Evolutionary conservation across 768 basidiomycete genomes (phyloP), one percentile per base, ranked within the genome.

Genomic region (Amanita fuliginea): DNA sequence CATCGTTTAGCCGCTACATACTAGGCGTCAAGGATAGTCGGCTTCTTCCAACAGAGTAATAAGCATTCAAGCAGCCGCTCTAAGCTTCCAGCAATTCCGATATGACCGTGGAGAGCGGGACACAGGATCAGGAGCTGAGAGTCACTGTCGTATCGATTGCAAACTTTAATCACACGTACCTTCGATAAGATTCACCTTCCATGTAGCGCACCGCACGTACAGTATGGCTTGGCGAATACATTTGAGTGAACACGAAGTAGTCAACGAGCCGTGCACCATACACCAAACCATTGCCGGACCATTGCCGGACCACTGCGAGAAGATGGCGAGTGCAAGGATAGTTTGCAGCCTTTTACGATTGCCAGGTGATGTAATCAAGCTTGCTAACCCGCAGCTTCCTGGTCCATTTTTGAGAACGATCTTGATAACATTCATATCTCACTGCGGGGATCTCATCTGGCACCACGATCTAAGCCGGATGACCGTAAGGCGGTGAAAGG

Each of bases 361-460:
- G 7, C 78, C 80, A 4, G 62, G 63, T 9, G 66, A 74, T 58
- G 63, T 71, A 59, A 80, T 58, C 42, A 78, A 62, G 36, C 62
- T 65, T 55, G 35, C 73, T 71, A 80, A 18, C 72, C 72, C 16
- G 74, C 62, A n/a, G 69, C 63, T 32, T 65, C 65, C 41, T 65
- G 65, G 57, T 71, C 72, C 39, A n/a, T 74, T 64, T 3, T 62
- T 64, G 49, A 78, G 67, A 5, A 78, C 78, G 21, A 75, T 70
- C 58, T 76, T 79, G 65, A 84, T 83, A 70, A 54, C 76, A 80
- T 58, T 81, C 78, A 57, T 74, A 79, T 54, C 74, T 67, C 1
- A 81, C 77, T 1, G n/a, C n/a, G n/a, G n/a, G n/a, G n/a, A n/a
- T n/a, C n/a, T n/a, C n/a, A n/a, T n/a, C n/a, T n/a, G n/a, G n/a